Conservation (phyloP, 257 asterid genomes). For the Plantago ovata region DNA sequence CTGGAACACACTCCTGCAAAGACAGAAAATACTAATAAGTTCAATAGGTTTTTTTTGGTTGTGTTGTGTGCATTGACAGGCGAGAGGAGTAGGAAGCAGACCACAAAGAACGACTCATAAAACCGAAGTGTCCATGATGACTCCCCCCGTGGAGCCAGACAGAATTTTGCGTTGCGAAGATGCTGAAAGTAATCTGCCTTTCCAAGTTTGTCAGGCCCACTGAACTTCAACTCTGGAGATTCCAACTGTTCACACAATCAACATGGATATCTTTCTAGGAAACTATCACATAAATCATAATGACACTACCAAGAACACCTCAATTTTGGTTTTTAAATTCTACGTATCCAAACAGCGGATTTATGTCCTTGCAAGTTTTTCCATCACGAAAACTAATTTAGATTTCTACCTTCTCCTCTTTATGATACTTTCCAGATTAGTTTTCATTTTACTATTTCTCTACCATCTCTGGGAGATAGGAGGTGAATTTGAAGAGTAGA, state of each 20-base stretch:
- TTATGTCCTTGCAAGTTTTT: too few species aligned
- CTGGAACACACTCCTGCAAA: conserved; percentile 95
- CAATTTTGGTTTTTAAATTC: background rate
- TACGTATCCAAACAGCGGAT: background rate
- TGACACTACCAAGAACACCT: conserved; percentile 2
- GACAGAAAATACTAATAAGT: conserved; percentile 21
- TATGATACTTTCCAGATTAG: too few species aligned
- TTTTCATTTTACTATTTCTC: too few species aligned
- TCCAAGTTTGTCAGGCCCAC: conserved; percentile 84
- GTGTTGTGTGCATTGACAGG: background rate
- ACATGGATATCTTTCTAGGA: conserved; percentile 36
- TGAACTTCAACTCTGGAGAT: conserved; percentile 96
- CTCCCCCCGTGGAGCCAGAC: conserved; percentile 97
- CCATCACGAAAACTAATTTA: too few species aligned
- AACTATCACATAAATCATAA: conserved; percentile 21
- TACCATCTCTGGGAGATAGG: too few species aligned
- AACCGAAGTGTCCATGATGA: conserved; percentile 99
- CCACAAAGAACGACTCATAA: conserved; percentile 97
- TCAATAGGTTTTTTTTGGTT: conserved; percentile 7
- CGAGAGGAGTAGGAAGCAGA: conserved; percentile 26
- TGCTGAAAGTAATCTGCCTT: conserved; percentile 77
- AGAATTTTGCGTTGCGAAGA: conserved; percentile 89
- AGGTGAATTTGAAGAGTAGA: too few species aligned
- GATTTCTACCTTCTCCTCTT: too few species aligned
- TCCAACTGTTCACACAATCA: conserved; percentile 89